Evolutionary conservation across 257 asterid genomes (phyloP).

Genomic region (Paraleonurus japonicus): DNA sequence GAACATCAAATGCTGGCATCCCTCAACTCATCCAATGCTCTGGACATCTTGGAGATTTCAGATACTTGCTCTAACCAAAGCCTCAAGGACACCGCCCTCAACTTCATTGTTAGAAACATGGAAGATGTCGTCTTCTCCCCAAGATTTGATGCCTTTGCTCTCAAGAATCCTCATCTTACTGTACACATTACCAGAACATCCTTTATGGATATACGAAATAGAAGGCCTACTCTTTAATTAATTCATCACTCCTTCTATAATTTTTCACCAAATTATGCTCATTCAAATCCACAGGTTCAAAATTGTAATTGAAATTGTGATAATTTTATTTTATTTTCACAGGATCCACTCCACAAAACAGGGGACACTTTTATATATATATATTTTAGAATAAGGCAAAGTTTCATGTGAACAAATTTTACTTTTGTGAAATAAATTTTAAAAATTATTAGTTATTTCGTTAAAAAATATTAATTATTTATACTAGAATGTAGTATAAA

Average conservation of each 20-base stretch:
- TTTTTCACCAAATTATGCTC: too few species aligned
- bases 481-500: too few species aligned
- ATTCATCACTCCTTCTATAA: not conserved
- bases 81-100: constrained; percentile 67
- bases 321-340: not conserved
- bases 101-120: constrained; percentile 77
- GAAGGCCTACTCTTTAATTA: constrained; percentile 35
- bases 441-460: too few species aligned
- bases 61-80: constrained; percentile 72
- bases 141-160: constrained; percentile 77
- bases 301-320: not conserved
- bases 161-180: constrained; percentile 84
- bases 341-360: too few species aligned
- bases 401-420: too few species aligned
- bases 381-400: too few species aligned
- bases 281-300: not conserved
- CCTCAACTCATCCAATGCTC: constrained; percentile 62
- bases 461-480: too few species aligned
- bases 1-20: constrained; percentile 72
- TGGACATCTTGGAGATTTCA: constrained; percentile 68
- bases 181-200: constrained; percentile 92
- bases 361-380: too few species aligned
- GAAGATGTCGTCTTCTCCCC: constrained; percentile 80
- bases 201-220: constrained; percentile 67
- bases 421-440: too few species aligned